Evolutionary conservation across 2,329 filamentous ascomycete species (phyloP).

Genomic region (Phialophora tarda): DNA sequence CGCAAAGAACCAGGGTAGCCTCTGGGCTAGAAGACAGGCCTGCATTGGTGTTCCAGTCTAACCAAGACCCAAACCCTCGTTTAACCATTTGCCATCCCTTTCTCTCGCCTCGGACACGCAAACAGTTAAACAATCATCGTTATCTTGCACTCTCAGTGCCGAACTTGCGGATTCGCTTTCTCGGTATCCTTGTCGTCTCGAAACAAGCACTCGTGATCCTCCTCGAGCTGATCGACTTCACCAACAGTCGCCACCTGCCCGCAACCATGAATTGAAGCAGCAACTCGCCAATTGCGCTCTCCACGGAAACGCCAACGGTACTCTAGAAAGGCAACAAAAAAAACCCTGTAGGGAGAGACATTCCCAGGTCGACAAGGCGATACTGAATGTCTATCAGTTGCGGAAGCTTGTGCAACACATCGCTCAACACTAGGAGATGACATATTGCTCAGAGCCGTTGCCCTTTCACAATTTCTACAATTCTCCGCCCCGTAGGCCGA

Average conservation of each 20-base stretch:
- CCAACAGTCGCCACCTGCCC: neutral
- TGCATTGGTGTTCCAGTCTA: constrained; percentile 23
- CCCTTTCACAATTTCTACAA: constrained; percentile 23
- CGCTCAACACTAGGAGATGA: constrained; percentile 27
- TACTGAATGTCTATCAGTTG: neutral
- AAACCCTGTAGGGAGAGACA: neutral
- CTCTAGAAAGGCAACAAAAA: neutral
- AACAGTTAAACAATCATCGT: neutral
- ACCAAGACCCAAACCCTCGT: constrained; percentile 19
- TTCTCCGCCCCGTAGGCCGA: constrained; percentile 9
- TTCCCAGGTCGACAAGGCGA: neutral
- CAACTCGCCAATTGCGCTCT: neutral
- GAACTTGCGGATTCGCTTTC: neutral
- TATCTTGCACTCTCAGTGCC: constrained; percentile 1
- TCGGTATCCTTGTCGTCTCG: constrained; percentile 5
- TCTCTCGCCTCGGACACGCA: constrained; percentile 10
- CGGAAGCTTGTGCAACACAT: neutral
- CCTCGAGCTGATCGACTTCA: constrained; percentile 1
- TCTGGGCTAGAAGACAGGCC: constrained; percentile 20
- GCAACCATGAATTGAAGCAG: neutral
- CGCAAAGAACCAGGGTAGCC: constrained; percentile 7
- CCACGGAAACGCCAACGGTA: neutral
- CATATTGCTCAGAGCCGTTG: constrained; percentile 23
- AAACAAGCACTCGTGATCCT: neutral
- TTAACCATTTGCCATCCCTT: constrained; percentile 17